Evolutionary conservation across 2,329 filamentous ascomycete genomes (phyloP), one percentile per base, ranked within the genome.

Genomic region (Hypocreales sp.): DNA sequence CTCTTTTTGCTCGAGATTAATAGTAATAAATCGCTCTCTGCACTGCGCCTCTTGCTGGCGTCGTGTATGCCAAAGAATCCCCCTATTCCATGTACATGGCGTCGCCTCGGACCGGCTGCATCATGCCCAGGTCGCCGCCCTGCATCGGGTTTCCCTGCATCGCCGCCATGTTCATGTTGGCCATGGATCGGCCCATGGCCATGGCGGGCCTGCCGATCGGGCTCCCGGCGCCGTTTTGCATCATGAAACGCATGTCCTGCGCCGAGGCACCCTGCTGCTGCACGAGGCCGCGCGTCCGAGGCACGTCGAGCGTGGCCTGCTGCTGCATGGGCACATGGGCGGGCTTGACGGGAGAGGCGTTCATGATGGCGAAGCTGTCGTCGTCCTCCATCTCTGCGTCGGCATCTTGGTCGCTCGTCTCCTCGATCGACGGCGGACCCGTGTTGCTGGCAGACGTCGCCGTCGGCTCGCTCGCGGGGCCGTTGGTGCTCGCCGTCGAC

Each of bases 331-430:
- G 44, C 13, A 51, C 45, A 7, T 50, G 46, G 5, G 47, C 30
- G 5, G 48, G 36, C 31, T 60, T 58, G 6, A 48, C 37, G 4
- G 53, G 44, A 15, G 55, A 55, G 4, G 55, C 44, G 27, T 51
- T 54, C 42, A 68, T 61, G 28, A 67, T 60, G 7, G 61, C 55
- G 33, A 65, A 69, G 28, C 55, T 59, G 24, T 68, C 65, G 27
- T 67, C 65, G 20, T 72, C 67, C 24, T 72, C 67, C 67, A 72
- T 72, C 31, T 64, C 60, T 7, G 53, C 53, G 29, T 57, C 54
- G 5, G 49, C 54, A 35, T 57, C 54, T 28, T 53, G 51, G 24
- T 57, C 54, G 22, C 60, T 65, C 19, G 53, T 59, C n/a, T 61
- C 60, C 14, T 61, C 59, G 8, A 57, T 46, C 5, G 50, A 59